Percentiles rank a stretch among this genome's conserved stretches.
Evolutionary conservation across 495 filamentous ascomycete genomes (phyloP).

Genomic region (Aspergillus olivimuriae): DNA sequence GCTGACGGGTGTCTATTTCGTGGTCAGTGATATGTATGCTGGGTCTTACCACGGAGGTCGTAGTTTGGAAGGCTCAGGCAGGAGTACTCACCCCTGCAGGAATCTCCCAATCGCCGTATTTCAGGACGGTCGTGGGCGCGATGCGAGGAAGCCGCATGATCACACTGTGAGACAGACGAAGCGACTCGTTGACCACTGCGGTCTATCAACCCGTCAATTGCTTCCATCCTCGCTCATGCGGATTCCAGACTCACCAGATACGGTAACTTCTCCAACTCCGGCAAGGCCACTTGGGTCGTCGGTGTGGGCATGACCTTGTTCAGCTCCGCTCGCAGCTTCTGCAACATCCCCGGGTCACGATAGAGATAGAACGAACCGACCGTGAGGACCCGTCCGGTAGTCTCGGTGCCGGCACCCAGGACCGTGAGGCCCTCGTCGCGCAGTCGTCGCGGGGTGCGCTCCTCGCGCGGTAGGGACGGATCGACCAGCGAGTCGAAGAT

Average conservation of each 20-base stretch:
- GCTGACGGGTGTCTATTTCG: slow-evolving; percentile 34
- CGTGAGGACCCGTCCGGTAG: slow-evolving; percentile 25
- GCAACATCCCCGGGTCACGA: slow-evolving; percentile 5
- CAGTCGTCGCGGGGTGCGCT: slow-evolving; percentile 23
- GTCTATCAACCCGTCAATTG: slow-evolving; percentile 15
- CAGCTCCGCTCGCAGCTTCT: slow-evolving; percentile 25
- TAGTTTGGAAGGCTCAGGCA: slow-evolving; percentile 3
- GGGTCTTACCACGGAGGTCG: neutral
- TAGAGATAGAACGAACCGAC: slow-evolving; percentile 18
- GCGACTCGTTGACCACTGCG: slow-evolving; percentile 40
- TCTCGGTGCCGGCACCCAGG: slow-evolving; percentile 38
- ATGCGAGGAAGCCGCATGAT: slow-evolving; percentile 35
- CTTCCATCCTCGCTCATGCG: neutral
- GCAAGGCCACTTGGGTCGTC: slow-evolving; percentile 20
- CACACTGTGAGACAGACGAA: slow-evolving; percentile 40
- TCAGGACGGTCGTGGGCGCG: slow-evolving; percentile 31
- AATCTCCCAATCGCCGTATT: slow-evolving; percentile 32
- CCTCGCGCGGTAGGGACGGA: slow-evolving; percentile 15
- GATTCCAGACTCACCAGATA: slow-evolving; percentile 31
- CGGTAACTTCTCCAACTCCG: slow-evolving; percentile 43
- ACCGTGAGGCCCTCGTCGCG: slow-evolving; percentile 33
- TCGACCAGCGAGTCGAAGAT: slow-evolving; percentile 20
- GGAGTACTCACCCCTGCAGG: slow-evolving; percentile 25
- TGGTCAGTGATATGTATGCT: too few relatives aligned
- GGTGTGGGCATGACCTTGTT: slow-evolving; percentile 23